A percentile compares a stretch with the other conserved stretches of the same genome.
Evolutionary conservation across 2,329 filamentous ascomycete species (phyloP).

Genomic region (Kalaharituber pfeilii): DNA sequence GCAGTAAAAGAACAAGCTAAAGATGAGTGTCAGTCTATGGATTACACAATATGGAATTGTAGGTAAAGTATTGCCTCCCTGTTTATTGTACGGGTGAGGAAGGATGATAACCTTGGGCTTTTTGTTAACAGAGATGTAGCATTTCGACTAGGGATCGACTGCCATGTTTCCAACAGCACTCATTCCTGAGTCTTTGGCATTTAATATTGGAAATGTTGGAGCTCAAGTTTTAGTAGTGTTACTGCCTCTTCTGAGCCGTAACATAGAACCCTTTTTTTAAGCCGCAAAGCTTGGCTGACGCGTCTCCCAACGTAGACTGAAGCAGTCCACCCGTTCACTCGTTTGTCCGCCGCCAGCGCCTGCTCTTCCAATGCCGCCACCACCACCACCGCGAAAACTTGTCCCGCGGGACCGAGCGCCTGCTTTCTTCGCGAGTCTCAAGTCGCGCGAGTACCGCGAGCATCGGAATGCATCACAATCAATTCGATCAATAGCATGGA

Average conservation of each 20-base stretch:
- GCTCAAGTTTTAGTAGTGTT: too few species aligned
- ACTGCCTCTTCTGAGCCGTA: too few species aligned
- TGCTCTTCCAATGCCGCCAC: not conserved
- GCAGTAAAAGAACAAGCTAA: constrained; percentile 14
- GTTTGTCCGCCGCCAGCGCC: not conserved
- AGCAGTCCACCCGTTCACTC: not conserved
- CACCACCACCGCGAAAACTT: not conserved
- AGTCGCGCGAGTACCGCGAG: not conserved
- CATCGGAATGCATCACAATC: not conserved
- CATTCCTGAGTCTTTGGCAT: too few species aligned
- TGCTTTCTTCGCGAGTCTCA: not conserved
- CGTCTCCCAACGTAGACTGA: not conserved
- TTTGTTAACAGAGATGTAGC: constrained; percentile 13
- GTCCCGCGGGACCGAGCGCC: not conserved
- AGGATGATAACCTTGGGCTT: constrained; percentile 9
- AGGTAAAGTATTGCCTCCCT: not conserved
- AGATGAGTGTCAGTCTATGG: too few species aligned
- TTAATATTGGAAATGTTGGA: too few species aligned
- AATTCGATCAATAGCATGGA: constrained; percentile 35
- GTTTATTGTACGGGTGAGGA: constrained; percentile 15
- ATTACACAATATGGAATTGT: too few species aligned
- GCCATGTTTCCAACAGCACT: too few species aligned
- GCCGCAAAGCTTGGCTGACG: not conserved
- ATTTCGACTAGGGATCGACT: constrained; percentile 6
- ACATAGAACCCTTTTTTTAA: too few species aligned